These are phyloP conservation scores for Chenopodium suecicum DNA, from an alignment of 148 eudicot genomes.

Conservation along the genomic window DNA sequence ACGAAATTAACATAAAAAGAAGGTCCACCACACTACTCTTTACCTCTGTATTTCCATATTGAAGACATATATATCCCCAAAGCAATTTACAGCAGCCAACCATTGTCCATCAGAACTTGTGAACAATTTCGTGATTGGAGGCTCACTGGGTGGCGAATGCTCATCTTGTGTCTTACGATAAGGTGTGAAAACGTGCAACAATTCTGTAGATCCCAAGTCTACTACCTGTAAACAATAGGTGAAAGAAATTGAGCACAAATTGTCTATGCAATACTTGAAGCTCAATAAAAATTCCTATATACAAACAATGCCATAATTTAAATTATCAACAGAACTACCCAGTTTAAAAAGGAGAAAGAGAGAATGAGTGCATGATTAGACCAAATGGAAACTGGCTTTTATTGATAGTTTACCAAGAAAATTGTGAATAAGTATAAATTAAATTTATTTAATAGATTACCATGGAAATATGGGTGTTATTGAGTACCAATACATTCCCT, in stretches of 20 bases:
- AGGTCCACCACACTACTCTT: neutral
- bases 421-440: neutral
- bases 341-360: too few relatives aligned
- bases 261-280: neutral
- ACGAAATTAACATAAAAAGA: neutral
- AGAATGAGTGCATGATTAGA: neutral
- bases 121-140: conserved; percentile 81
- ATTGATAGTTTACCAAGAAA: neutral
- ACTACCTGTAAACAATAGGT: conserved; percentile 54
- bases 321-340: neutral
- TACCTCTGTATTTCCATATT: conserved; percentile 83
- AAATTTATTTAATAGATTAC: neutral
- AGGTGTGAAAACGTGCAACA: conserved; percentile 73
- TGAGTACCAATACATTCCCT: neutral
- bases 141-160: conserved; percentile 61
- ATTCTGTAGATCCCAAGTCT: conserved; percentile 47
- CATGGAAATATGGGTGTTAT: too few relatives aligned
- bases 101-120: conserved; percentile 90
- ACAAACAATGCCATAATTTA: too few relatives aligned
- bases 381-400: neutral
- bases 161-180: conserved; percentile 52
- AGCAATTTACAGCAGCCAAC: conserved; percentile 89
- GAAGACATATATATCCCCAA: conserved; percentile 83
- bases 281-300: neutral
- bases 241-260: neutral